Conservation (phyloP, 352 stramenopile genomes). For the Globisporangium solare region DNA sequence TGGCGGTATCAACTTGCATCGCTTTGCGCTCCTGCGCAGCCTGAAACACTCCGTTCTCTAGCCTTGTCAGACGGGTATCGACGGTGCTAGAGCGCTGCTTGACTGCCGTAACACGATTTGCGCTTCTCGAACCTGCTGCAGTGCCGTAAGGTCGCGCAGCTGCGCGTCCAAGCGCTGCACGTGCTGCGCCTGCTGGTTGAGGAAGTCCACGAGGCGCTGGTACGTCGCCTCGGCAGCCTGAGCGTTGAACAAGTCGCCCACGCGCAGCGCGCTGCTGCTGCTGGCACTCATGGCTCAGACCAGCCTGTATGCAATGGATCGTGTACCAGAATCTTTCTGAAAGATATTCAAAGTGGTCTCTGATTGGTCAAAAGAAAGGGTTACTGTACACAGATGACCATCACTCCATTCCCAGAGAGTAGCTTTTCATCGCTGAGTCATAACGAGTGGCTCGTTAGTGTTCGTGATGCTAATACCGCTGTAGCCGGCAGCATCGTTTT, state of each 20-base stretch:
- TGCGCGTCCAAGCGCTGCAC: constrained; percentile 29
- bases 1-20: constrained; percentile 10
- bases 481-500: too few relatives aligned
- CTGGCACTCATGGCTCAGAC: not conserved
- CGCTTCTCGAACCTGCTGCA: constrained; percentile 11
- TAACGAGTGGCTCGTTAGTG: too few relatives aligned
- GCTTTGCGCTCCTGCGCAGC: constrained; percentile 21
- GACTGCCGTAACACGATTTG: not conserved
- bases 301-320: too few relatives aligned
- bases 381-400: too few relatives aligned
- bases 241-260: constrained; percentile 53
- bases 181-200: constrained; percentile 48
- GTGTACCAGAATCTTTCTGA: too few relatives aligned
- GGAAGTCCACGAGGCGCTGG: constrained; percentile 53
- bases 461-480: too few relatives aligned
- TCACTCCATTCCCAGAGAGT: too few relatives aligned
- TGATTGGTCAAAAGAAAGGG: too few relatives aligned
- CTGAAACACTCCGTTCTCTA: constrained; percentile 16
- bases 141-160: constrained; percentile 25
- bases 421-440: too few relatives aligned
- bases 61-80: constrained; percentile 5
- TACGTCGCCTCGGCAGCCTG: constrained; percentile 41
- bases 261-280: constrained; percentile 5
- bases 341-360: too few relatives aligned
- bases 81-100: not conserved